Evolutionary conservation across 1,139 yeast species (phyloP).

Genomic region (Geotrichum candidum): DNA sequence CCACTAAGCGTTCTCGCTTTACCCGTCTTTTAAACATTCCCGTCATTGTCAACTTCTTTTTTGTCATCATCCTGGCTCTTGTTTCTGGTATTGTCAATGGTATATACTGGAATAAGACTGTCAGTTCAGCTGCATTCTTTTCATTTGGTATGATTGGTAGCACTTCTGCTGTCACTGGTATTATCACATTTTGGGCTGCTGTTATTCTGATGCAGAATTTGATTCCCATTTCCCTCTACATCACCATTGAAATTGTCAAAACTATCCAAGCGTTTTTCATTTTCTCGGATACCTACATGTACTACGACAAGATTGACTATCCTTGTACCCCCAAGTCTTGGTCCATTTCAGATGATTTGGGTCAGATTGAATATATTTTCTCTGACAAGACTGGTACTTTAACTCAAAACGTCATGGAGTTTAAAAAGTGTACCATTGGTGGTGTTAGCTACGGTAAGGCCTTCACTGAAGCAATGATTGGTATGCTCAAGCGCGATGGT

Average conservation of each 20-base stretch:
- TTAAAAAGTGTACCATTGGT: conserved; percentile 81
- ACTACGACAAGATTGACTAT: conserved; percentile 74
- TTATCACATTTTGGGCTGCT: conserved; percentile 82
- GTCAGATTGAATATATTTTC: conserved; percentile 91
- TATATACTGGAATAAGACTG: conserved; percentile 48
- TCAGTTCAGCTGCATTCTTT: conserved; percentile 58
- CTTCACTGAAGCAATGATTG: conserved; percentile 92
- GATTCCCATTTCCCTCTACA: conserved; percentile 88
- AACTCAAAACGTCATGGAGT: conserved; percentile 95
- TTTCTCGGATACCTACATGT: conserved; percentile 78
- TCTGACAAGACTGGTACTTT: conserved; percentile 96
- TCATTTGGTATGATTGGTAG: conserved; percentile 63
- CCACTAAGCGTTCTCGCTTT: conserved; percentile 79
- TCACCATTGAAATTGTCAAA: conserved; percentile 87
- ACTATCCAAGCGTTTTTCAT: conserved; percentile 89
- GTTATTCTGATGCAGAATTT: conserved; percentile 80
- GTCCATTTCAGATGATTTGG: conserved; percentile 97
- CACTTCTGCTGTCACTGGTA: conserved; percentile 70
- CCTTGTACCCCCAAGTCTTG: conserved; percentile 96
- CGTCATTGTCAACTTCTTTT: conserved; percentile 68
- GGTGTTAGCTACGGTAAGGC: conserved; percentile 89
- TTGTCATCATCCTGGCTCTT: conserved; percentile 73
- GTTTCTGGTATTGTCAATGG: conserved; percentile 83
- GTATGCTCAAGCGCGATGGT: conserved; percentile 80
- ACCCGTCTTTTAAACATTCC: conserved; percentile 77